Evolutionary conservation across 345 rosid genomes (phyloP).

Genomic region (Anacardium occidentale): DNA sequence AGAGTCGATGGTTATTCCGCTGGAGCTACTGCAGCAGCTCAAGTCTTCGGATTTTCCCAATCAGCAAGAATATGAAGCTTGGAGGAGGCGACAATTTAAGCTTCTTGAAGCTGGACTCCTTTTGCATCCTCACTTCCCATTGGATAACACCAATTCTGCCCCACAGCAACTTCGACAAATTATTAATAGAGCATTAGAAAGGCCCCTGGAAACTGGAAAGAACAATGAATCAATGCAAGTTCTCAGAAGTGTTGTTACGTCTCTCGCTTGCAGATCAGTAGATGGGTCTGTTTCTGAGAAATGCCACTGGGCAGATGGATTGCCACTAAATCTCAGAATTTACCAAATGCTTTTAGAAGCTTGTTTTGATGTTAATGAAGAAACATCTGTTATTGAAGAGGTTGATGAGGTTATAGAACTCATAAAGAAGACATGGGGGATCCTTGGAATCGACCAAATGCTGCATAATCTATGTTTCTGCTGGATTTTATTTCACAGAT

Average conservation of each 20-base stretch:
- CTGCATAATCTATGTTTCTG: conserved; percentile 81
- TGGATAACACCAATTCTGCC: conserved; percentile 47
- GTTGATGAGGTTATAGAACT: conserved; percentile 88
- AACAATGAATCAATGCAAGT: conserved; percentile 64
- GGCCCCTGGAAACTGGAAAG: conserved; percentile 73
- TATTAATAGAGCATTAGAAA: conserved; percentile 53
- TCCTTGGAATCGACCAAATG: conserved; percentile 74
- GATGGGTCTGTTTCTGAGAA: conserved; percentile 60
- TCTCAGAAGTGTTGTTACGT: conserved; percentile 61
- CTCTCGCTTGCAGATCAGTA: conserved; percentile 63
- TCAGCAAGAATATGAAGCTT: conserved; percentile 66
- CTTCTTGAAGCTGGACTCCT: conserved; percentile 90
- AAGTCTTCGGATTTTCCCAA: conserved; percentile 70
- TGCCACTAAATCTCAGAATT: conserved; percentile 70
- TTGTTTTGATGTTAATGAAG: conserved; percentile 78
- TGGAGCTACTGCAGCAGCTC: conserved; percentile 86
- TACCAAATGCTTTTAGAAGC: conserved; percentile 77
- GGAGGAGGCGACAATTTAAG: conserved; percentile 82
- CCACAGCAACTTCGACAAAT: conserved; percentile 57
- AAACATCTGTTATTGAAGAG: conserved; percentile 69
- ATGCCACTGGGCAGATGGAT: conserved; percentile 96
- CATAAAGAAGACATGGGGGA: conserved; percentile 84
- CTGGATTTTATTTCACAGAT: conserved; percentile 83
- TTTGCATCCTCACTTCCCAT: conserved; percentile 63
- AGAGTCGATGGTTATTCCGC: conserved; percentile 79